Evolutionary conservation across 441 rosid species (phyloP), one percentile per base, ranked within the genome.

Genomic region (Euphorbia schlechtendalii): DNA sequence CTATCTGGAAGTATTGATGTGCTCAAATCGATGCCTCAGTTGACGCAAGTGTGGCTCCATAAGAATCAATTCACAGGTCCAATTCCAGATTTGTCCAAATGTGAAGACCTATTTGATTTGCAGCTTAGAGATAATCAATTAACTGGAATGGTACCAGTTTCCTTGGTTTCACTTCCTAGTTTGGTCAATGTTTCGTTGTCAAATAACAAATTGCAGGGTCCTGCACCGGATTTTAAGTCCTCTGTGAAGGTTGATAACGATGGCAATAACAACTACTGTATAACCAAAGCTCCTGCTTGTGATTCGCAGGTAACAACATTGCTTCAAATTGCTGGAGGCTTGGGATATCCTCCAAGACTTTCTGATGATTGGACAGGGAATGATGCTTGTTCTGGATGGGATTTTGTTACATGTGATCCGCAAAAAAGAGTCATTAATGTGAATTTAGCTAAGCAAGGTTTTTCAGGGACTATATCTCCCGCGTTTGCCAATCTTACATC

Each of bases 121-220:
- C 92, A 86, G 73, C 84, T 90, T 36, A 74, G 91, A 30, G 96
- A 89, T 22, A 89, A 89, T 62, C 73, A 54, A 11, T 70, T 89
- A 25, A 85, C 89, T 14, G 93, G 97, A 20, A 61, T 72, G 3
- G 74, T 90, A 36, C 87, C 93, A 0, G 59, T 70, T 1, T 73
- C 86, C 2, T 63, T 88, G 28, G 18, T 67, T 57, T 45, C 72
- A 1, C 82, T 86, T 41, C 67, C 76, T 0, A 71, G 56, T 15
- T 71, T 90, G 65, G 48, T 59, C 65, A 87, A 77, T 48, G 56
- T 84, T 53, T 71, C 96, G 8, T 73, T 88, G 48, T 72, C 78
- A 43, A 88, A 81, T 74, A 90, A 87, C 70, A 82, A 80, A 36
- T 73, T 90, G 59, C 92, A 86, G 68, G 96, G 96, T 30, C 89